Conservation (phyloP, 2,329 filamentous ascomycete genomes). For the Cladorrhinum sp. region DNA sequence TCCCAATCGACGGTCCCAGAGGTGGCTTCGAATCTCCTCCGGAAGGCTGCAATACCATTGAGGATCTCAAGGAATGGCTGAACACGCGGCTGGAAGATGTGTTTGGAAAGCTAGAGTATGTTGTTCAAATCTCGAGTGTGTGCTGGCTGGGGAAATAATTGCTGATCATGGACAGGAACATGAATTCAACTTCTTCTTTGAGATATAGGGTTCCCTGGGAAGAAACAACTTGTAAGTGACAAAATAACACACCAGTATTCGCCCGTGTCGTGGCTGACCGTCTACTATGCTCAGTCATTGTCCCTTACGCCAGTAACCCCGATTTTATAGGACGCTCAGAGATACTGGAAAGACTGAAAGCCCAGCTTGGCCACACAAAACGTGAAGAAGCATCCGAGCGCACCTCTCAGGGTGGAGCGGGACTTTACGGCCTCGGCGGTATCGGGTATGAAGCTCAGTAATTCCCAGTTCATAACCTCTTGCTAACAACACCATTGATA, state of each 20-base stretch:
- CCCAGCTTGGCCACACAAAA: background rate
- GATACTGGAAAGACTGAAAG: constrained; percentile 12
- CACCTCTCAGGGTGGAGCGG: constrained; percentile 10
- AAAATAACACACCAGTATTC: background rate
- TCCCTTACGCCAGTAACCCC: constrained; percentile 18
- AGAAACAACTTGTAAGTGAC: background rate
- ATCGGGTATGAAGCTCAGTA: constrained; percentile 22
- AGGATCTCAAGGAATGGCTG: background rate
- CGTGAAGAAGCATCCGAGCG: background rate
- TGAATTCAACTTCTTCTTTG: background rate
- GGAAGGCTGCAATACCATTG: background rate
- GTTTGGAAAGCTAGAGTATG: background rate
- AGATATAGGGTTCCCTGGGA: background rate
- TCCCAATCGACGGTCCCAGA: background rate
- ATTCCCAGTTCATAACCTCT: constrained; percentile 9
- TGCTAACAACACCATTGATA: background rate
- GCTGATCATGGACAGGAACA: background rate
- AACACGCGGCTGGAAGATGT: background rate
- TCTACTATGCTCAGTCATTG: constrained; percentile 15
- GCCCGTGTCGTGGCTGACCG: background rate
- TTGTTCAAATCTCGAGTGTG: background rate
- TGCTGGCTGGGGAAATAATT: background rate
- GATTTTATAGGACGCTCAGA: constrained; percentile 19
- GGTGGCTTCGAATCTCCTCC: background rate
- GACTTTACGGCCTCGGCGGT: constrained; percentile 29